phyloP scores from a whole-genome alignment of 2,329 filamentous ascomycete genomes.

The Diaporthe amygdali region DNA sequence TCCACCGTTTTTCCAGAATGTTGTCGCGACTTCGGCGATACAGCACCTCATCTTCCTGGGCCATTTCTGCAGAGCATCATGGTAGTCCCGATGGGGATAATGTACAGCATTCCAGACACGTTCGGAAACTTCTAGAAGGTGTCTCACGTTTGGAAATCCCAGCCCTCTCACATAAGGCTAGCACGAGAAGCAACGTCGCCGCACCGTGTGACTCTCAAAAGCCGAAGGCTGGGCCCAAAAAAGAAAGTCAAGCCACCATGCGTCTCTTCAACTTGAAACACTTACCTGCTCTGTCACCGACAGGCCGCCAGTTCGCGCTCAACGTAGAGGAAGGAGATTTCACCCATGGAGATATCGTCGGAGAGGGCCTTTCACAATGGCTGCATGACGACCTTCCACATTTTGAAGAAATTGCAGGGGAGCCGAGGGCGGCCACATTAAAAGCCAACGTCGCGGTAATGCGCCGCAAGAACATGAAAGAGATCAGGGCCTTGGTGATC shows the following conservation, averaged over 20 bases:
- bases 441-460: neutral
- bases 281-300: neutral
- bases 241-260: neutral
- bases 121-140: neutral
- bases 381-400: neutral
- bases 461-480: neutral
- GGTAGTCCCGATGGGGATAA: too few species aligned
- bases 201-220: neutral
- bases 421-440: neutral
- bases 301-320: neutral
- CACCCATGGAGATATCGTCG: neutral
- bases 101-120: neutral
- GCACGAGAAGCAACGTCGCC: neutral
- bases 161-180: too few species aligned
- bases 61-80: neutral
- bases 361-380: neutral
- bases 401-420: neutral
- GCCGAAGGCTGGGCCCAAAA: too few species aligned
- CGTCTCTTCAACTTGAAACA: neutral
- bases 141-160: neutral
- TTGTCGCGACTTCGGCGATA: neutral
- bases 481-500: neutral
- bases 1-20: neutral
- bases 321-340: neutral
- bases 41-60: neutral